These are phyloP conservation scores for Prunus salicina DNA, from an alignment of 306 rosid genomes.

Conservation along the genomic window DNA sequence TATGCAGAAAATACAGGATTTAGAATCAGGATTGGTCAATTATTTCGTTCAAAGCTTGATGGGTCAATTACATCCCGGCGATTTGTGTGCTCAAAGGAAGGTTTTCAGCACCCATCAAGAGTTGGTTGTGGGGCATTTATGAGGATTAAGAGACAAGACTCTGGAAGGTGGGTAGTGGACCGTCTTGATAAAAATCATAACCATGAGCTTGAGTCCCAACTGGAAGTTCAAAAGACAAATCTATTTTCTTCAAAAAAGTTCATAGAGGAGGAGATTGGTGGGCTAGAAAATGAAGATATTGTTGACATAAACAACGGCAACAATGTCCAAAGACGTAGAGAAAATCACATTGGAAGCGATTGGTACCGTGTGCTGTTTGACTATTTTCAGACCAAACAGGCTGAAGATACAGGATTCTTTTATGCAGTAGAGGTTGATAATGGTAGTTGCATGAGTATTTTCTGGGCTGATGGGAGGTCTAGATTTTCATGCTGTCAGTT, in stretches of 20 bases:
- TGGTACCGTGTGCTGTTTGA: constrained; percentile 77
- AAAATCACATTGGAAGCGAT: constrained; percentile 73
- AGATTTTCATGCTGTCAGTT: constrained; percentile 90
- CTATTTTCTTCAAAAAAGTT: constrained; percentile 52
- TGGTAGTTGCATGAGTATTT: constrained; percentile 82
- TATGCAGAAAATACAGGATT: constrained; percentile 76
- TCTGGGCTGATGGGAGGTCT: constrained; percentile 98
- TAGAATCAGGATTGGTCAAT: constrained; percentile 82
- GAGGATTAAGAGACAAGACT: constrained; percentile 84
- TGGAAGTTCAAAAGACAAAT: constrained; percentile 39
- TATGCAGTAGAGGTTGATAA: constrained; percentile 73
- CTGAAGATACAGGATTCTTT: constrained; percentile 95
- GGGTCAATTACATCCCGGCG: constrained; percentile 80
- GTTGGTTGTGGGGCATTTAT: constrained; percentile 89
- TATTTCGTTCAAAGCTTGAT: constrained; percentile 87
- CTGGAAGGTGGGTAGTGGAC: constrained; percentile 86
- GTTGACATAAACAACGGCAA: constrained; percentile 53
- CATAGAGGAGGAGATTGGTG: constrained; percentile 58
- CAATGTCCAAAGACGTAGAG: constrained; percentile 56
- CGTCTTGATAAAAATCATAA: constrained; percentile 83
- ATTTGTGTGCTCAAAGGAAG: constrained; percentile 95
- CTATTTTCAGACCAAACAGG: constrained; percentile 80
- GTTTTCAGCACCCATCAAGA: constrained; percentile 96
- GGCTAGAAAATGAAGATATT: constrained; percentile 54
- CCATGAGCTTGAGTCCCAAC: constrained; percentile 60